A percentile compares a stretch with the other conserved stretches of the same genome.
Conservation (phyloP, 2,329 filamentous ascomycete genomes). For the Aspergillus thermomutatus region DNA sequence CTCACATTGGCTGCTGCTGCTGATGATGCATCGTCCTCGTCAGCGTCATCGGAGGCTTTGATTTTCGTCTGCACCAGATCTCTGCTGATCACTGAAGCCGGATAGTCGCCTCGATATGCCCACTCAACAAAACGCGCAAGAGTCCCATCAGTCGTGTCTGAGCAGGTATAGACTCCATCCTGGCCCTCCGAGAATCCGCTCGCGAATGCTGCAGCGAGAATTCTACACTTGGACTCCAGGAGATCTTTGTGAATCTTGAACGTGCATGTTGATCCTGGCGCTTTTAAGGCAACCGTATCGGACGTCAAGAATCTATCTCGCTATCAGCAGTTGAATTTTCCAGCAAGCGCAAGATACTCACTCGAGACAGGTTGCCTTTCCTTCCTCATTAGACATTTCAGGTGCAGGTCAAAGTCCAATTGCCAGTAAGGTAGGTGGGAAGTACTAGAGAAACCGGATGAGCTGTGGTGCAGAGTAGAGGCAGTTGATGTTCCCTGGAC, state of each 20-base stretch:
- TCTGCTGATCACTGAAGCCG: not conserved
- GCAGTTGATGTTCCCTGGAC: no score
- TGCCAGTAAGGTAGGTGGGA: no score
- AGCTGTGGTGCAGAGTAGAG: no score
- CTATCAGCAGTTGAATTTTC: not conserved
- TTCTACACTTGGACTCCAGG: constrained; percentile 5
- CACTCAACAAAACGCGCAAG: constrained; percentile 8
- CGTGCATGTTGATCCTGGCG: not conserved
- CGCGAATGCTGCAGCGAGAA: not conserved
- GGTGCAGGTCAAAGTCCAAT: not conserved
- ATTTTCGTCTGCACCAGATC: not conserved
- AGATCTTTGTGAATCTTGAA: constrained; percentile 8
- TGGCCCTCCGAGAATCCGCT: not conserved
- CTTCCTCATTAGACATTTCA: not conserved
- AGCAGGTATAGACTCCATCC: not conserved
- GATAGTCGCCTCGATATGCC: constrained; percentile 8
- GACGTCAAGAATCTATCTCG: not conserved
- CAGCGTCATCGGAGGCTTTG: not conserved
- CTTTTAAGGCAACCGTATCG: not conserved
- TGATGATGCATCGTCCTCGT: not conserved
- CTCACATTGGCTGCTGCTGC: not conserved
- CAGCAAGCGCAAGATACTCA: not conserved
- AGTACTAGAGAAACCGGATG: no score
- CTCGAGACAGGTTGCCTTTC: not conserved
- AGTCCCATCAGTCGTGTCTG: constrained; percentile 3